Percentiles rank a stretch among this genome's conserved stretches.
Evolutionary conservation across 306 rosid species (phyloP).

Genomic region (apple (Malus domestica)): ASM211411v1 NC_041792.1:21293907-21294406

Average conservation of each 20-base stretch:
- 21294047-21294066: background rate
- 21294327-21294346: background rate
- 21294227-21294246: background rate
- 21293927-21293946: too few species aligned
- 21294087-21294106: background rate
- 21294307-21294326: background rate
- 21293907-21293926: background rate
- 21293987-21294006: background rate
- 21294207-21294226: background rate
- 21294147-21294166: background rate
- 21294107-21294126: background rate
- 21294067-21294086: background rate
- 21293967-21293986: background rate
- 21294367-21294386: conserved; percentile 2
- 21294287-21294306: background rate
- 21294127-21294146: background rate
- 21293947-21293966: background rate
- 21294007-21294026: background rate
- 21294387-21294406: background rate
- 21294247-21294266: background rate
- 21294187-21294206: background rate
- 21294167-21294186: background rate
- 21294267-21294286: background rate
- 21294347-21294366: background rate
- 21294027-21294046: background rate